Evolutionary conservation across 2,329 filamentous ascomycete genomes (phyloP).

Genomic region (Aspergillus sojae): DNA sequence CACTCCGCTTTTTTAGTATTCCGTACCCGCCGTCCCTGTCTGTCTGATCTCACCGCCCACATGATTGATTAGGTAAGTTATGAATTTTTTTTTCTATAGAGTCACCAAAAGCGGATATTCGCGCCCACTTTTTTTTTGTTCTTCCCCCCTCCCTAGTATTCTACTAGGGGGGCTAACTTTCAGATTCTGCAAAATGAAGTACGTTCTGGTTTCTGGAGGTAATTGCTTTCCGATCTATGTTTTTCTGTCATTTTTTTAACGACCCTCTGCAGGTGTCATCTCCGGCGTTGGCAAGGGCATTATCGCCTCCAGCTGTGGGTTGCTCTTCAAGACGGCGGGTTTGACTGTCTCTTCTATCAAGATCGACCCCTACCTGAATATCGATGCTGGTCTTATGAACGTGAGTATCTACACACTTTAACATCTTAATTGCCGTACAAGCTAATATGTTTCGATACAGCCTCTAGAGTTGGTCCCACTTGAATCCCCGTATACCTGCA

Average conservation of each 20-base stretch:
- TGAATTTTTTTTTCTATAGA: slow-evolving; percentile 11
- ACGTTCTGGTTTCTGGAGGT: slow-evolving; percentile 80
- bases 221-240: slow-evolving; percentile 32
- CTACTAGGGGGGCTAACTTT: slow-evolving; percentile 21
- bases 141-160: slow-evolving; percentile 22
- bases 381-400: slow-evolving; percentile 74
- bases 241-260: slow-evolving; percentile 7
- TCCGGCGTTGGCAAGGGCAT: slow-evolving; percentile 63
- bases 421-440: slow-evolving; percentile 24
- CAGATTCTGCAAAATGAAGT: slow-evolving; percentile 65
- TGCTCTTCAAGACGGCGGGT: slow-evolving; percentile 34
- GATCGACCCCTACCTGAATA: slow-evolving; percentile 71
- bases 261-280: slow-evolving; percentile 44
- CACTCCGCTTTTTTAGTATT: not conserved
- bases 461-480: slow-evolving; percentile 16
- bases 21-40: not conserved
- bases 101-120: slow-evolving; percentile 6
- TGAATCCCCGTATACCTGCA: not conserved
- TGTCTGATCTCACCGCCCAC: not conserved
- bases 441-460: slow-evolving; percentile 10
- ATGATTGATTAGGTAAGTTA: slow-evolving; percentile 2
- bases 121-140: slow-evolving; percentile 19
- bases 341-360: slow-evolving; percentile 35
- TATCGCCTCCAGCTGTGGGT: slow-evolving; percentile 58
- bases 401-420: slow-evolving; percentile 46